Conservation (phyloP, 345 rosid species). For the Gossypium raimondii region DNA sequence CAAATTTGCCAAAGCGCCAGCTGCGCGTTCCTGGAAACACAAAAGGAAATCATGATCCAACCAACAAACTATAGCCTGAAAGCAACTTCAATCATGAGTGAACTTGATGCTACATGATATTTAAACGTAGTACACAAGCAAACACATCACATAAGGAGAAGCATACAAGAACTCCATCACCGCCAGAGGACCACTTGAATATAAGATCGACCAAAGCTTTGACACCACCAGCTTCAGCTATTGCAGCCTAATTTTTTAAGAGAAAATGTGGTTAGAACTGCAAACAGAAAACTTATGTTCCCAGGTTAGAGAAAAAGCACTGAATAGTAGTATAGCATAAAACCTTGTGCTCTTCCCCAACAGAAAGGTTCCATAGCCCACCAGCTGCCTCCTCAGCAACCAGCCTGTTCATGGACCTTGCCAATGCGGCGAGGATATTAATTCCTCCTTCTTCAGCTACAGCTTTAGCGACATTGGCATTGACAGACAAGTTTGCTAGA, state of each 20-base stretch:
- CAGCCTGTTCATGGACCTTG: slow-evolving; percentile 74
- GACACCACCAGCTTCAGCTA: slow-evolving; percentile 79
- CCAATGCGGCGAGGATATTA: slow-evolving; percentile 57
- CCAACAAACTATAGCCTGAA: slow-evolving; percentile 3
- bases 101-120: not conserved
- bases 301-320: not conserved
- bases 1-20: slow-evolving; percentile 84
- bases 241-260: slow-evolving; percentile 48
- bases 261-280: not conserved
- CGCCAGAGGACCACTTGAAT: slow-evolving; percentile 71
- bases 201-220: slow-evolving; percentile 77
- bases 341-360: slow-evolving; percentile 91
- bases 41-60: slow-evolving; percentile 11
- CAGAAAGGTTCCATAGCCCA: slow-evolving; percentile 89
- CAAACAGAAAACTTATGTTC: not conserved
- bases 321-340: slow-evolving; percentile 1
- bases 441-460: slow-evolving; percentile 89
- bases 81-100: not conserved
- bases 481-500: slow-evolving; percentile 83
- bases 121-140: slow-evolving; percentile 4
- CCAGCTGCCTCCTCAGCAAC: slow-evolving; percentile 96
- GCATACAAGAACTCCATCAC: slow-evolving; percentile 76
- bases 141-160: not conserved
- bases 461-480: slow-evolving; percentile 76
- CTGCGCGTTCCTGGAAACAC: slow-evolving; percentile 74